A percentile compares a stretch with the other conserved stretches of the same genome.
Conservation (phyloP, 805 yeast species). For the Candida verbasci region DNA sequence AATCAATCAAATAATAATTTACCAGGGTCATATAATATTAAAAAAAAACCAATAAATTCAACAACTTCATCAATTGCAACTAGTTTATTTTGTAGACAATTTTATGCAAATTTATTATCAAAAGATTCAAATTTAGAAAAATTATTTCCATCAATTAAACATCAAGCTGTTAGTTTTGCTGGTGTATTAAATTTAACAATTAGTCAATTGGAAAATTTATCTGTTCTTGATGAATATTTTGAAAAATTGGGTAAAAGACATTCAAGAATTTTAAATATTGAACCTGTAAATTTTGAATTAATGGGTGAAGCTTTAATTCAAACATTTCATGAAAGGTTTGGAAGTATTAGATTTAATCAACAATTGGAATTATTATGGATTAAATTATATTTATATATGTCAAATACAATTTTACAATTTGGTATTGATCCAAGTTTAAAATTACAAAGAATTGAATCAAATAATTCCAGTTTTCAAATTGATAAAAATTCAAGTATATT, state of each 20-base stretch:
- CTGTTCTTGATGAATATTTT: slow-evolving; percentile 54
- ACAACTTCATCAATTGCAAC: slow-evolving; percentile 18
- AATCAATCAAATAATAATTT: not conserved
- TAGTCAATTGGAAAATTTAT: slow-evolving; percentile 55
- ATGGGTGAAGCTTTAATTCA: slow-evolving; percentile 71
- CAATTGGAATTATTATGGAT: slow-evolving; percentile 71
- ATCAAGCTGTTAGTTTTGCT: slow-evolving; percentile 78
- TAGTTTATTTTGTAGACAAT: slow-evolving; percentile 69
- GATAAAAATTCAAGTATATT: not conserved
- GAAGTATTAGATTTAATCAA: slow-evolving; percentile 44
- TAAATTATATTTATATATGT: slow-evolving; percentile 60
- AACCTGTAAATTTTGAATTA: slow-evolving; percentile 59
- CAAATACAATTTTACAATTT: slow-evolving; percentile 61
- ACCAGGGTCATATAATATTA: slow-evolving; percentile 12
- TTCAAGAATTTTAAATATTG: slow-evolving; percentile 69
- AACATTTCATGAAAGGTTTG: slow-evolving; percentile 65
- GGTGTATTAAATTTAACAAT: slow-evolving; percentile 72
- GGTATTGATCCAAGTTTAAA: slow-evolving; percentile 46
- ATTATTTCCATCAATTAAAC: slow-evolving; percentile 68
- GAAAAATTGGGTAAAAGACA: slow-evolving; percentile 68
- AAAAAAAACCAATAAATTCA: not conserved
- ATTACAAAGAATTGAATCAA: slow-evolving; percentile 2
- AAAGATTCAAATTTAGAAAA: slow-evolving; percentile 59
- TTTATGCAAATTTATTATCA: slow-evolving; percentile 63
- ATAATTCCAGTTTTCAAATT: not conserved